These are phyloP conservation scores for Suillus fuscotomentosus DNA, from an alignment of 768 basidiomycete species.

Conservation along the genomic window DNA sequence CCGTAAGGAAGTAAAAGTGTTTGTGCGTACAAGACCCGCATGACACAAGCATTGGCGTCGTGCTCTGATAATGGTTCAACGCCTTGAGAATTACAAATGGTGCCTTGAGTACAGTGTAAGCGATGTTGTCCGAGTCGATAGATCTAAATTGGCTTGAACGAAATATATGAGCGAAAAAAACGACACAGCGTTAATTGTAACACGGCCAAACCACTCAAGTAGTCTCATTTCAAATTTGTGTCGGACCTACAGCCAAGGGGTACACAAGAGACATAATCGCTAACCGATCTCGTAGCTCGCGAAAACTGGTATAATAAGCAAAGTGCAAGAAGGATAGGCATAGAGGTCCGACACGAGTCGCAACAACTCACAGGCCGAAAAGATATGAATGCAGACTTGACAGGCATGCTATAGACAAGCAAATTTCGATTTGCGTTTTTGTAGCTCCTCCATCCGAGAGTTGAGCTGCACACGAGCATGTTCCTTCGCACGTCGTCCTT, in stretches of 20 bases:
- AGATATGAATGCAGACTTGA: conserved; percentile 2
- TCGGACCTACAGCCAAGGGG: conserved; percentile 18
- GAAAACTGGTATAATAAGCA: conserved; percentile 32
- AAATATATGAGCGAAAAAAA: no score
- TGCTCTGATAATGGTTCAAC: no score
- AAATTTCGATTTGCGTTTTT: conserved; percentile 88
- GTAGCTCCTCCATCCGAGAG: conserved; percentile 81
- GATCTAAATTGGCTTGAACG: no score
- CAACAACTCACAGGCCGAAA: conserved; percentile 11
- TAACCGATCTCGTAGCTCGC: conserved; percentile 14
- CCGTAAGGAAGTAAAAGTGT: no score
- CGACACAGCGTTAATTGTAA: no score
- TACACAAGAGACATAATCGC: conserved; percentile 16
- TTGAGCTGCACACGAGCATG: conserved; percentile 86
- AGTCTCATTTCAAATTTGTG: no score
- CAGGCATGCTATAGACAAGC: conserved; percentile 65
- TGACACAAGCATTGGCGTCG: no score
- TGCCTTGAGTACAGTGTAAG: no score
- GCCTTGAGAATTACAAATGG: no score
- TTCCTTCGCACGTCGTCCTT: conserved; percentile 88
- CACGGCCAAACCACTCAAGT: no score
- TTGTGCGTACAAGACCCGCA: no score
- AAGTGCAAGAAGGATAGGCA: neutral
- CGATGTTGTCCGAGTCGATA: no score
- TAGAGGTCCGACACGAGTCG: conserved; percentile 4